Evolutionary conservation across 2,329 filamentous ascomycete genomes (phyloP), one percentile per base, ranked within the genome.

Genomic region (Meredithiella fracta): DNA sequence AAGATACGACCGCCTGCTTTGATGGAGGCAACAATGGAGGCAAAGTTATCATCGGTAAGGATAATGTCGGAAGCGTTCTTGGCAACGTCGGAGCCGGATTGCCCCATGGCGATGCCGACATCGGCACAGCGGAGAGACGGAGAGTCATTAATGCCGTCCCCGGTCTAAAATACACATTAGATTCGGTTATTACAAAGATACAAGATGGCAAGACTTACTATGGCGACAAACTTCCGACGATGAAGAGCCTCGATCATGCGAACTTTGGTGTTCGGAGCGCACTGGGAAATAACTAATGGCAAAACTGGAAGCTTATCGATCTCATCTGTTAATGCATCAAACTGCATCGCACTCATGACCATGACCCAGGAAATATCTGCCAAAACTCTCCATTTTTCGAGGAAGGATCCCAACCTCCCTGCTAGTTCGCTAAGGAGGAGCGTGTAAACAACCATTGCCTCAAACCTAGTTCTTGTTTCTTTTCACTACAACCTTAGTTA

Each of bases 191-290:
- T 38, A 25, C 20, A 42, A 3, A 22, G 17, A 1, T 11, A 4
- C 37, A 51, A 8, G 9, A 49, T 29, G 42, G 26, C 37, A 31
- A 17, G 31, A 62, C 65, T 54, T 63, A 69, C 68, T 82, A 86
- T 86, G 38, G 82, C 82, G 53, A 77, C 80, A 65, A 82, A 86
- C 51, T 74, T 73, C 25, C 83, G 76, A 26, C 83, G 74, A 65
- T 85, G 82, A 11, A 86, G 73, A 15, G 82, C 82, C 60, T 84
- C 80, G 60, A 86, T 84, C 83, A 86, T 86, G 56, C 82, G 75
- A 17, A 84, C 81, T 65, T 86, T 86, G 11, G 83, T 86, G 54
- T 77, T 74, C 1, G 83, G 83, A 2, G 81, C 79, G 62, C 82
- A 86, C 25, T 82, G 74, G 37, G 82, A 82, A 59, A 85, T 80